Conservation (phyloP, 1,284 basidiomycete species). For the Coriolopsis trogii region DNA sequence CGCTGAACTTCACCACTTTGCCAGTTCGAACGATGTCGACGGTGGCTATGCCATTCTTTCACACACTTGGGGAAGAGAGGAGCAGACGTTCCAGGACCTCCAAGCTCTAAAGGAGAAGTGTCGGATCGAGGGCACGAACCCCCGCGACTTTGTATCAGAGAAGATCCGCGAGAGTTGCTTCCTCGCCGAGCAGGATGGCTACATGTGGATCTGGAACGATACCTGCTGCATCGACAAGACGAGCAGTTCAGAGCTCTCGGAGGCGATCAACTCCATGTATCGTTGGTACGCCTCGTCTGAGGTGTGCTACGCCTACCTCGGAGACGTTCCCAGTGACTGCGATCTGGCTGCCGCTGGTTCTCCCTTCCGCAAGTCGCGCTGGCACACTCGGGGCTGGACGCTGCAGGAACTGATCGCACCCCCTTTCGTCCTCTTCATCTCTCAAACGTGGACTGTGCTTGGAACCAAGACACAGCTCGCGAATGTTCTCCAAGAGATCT, state of each 20-base stretch:
- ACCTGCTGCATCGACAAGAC: slow-evolving; percentile 10
- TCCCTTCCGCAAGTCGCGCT: slow-evolving; percentile 2
- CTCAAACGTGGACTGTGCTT: not conserved
- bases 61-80: not conserved
- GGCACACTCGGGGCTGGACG: slow-evolving; percentile 8
- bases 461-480: not conserved
- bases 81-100: not conserved
- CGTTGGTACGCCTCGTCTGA: not conserved
- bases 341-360: not conserved
- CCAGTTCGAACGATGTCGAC: not conserved
- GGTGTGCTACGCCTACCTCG: slow-evolving; percentile 6
- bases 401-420: slow-evolving; percentile 10
- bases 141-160: not conserved
- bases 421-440: not conserved
- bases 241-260: no score
- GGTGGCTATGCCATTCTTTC: not conserved
- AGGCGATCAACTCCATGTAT: no score
- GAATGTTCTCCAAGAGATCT: not conserved
- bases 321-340: slow-evolving; percentile 1
- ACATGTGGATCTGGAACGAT: slow-evolving; percentile 7
- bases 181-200: slow-evolving; percentile 5
- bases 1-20: not conserved
- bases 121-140: not conserved
- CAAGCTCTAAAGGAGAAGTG: not conserved
- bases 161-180: slow-evolving; percentile 5